These are phyloP conservation scores for Ogataea degrootiae DNA, from an alignment of 805 yeast genomes.

Conservation along the genomic window DNA sequence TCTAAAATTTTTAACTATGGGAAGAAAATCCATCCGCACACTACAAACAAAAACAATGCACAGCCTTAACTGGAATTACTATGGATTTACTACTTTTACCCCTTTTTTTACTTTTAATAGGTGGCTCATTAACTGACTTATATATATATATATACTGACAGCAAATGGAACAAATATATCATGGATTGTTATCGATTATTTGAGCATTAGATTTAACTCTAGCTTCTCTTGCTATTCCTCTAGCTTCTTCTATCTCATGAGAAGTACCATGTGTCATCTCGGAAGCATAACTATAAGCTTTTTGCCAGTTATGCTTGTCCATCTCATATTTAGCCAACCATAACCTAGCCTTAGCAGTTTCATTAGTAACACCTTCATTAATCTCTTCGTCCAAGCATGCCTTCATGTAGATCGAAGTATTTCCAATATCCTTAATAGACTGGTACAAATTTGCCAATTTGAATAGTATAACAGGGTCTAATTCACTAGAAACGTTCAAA, in stretches of 20 bases:
- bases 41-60: no score
- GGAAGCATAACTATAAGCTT: conserved; percentile 69
- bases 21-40: no score
- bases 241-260: conserved; percentile 84
- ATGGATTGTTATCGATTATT: neutral
- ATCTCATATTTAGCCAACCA: conserved; percentile 80
- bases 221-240: conserved; percentile 77
- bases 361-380: conserved; percentile 65
- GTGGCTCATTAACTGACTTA: neutral
- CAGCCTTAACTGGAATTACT: neutral
- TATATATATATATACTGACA: no score
- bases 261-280: conserved; percentile 71
- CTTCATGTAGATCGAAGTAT: conserved; percentile 60
- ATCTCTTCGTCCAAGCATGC: conserved; percentile 60
- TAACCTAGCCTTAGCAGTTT: conserved; percentile 71
- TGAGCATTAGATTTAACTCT: conserved; percentile 42
- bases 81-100: neutral
- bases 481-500: conserved; percentile 43
- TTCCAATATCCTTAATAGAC: conserved; percentile 44
- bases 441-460: conserved; percentile 68
- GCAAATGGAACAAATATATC: neutral
- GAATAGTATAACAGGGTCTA: conserved; percentile 52
- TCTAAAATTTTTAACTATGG: no score
- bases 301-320: conserved; percentile 50
- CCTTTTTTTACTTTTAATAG: neutral